Evolutionary conservation across 2,329 filamentous ascomycete genomes (phyloP), one percentile per base, ranked within the genome.

Genomic region (Xylaria sp.): DNA sequence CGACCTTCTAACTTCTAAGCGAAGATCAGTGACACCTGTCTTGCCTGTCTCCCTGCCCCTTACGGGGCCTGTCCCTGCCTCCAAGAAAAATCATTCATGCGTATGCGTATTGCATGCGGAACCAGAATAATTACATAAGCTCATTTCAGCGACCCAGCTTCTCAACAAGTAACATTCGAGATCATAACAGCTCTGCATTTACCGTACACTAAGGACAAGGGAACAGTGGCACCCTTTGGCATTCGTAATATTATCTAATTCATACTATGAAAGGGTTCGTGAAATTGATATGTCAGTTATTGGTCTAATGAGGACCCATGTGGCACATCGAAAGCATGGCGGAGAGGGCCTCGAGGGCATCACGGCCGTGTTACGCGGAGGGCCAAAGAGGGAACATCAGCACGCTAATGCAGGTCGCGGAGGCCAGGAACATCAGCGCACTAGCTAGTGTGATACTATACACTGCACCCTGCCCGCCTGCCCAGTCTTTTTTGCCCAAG

Each of bases 331-430:
- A 61, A 25, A 52, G 51, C 55, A 55, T 65, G 56, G 61, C 61
- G 51, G 50, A 41, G 41, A 41, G 50, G 18, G 41, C 23, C 61
- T 52, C 56, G 41, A 41, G 50, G 18, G 41, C 23, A 65, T 52
- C 56, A 25, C 13, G 25, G 51, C 51, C 61, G 46, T 65, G 58
- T 55, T 66, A 59, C 46, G 63, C 41, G 58, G 57, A 63, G 57
- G 57, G 54, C 34, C 25, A 63, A 15, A 46, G 15, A n/a, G 51
- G 51, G 51, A 57, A 44, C 60, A 66, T 63, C 48, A 66, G 54
- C 58, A 70, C 66, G 55, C 69, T 70, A 70, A 70, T 69, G 69
- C 69, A 56, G 66, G 58, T 63, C 50, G 41, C 62, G 60, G 67
- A 72, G 62, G 51, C 54, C 32, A 61, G 63, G 65, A 61, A 66